These are phyloP conservation scores for Pestalotiopsis sp. DNA, from an alignment of 2,329 filamentous ascomycete genomes.

Conservation along the genomic window DNA sequence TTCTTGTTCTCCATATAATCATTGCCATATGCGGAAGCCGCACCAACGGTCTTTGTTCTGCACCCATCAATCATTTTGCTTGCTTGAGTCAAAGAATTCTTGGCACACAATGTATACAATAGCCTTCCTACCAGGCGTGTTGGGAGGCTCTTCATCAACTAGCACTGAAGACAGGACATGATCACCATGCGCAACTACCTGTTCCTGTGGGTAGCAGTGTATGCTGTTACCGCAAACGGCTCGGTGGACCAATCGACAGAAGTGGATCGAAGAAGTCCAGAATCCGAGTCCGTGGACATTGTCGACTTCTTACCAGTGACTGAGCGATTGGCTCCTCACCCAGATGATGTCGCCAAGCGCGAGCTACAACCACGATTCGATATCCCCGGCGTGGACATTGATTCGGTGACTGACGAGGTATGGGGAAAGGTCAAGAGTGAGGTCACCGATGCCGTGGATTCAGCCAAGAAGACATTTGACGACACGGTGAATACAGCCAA, in stretches of 20 bases:
- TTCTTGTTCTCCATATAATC: neutral
- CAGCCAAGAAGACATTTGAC: neutral
- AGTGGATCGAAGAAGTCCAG: neutral
- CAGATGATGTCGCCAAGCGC: neutral
- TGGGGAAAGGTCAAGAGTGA: conserved; percentile 4
- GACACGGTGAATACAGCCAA: neutral
- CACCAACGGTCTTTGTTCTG: neutral
- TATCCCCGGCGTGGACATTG: neutral
- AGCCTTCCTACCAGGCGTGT: neutral
- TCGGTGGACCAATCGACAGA: neutral
- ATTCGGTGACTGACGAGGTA: neutral
- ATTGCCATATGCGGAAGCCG: neutral
- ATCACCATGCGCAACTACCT: neutral
- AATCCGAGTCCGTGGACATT: neutral
- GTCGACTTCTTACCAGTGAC: neutral
- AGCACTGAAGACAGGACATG: neutral
- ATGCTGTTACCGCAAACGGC: neutral
- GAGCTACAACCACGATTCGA: neutral
- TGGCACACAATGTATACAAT: neutral
- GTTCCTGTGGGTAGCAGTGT: neutral
- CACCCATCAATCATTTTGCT: neutral
- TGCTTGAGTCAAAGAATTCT: neutral
- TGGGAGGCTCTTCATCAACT: neutral
- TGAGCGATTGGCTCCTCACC: neutral
- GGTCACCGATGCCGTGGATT: neutral